These are phyloP conservation scores for Hypsizygus ulmarius DNA, from an alignment of 1,284 basidiomycete species.

Conservation along the genomic window DNA sequence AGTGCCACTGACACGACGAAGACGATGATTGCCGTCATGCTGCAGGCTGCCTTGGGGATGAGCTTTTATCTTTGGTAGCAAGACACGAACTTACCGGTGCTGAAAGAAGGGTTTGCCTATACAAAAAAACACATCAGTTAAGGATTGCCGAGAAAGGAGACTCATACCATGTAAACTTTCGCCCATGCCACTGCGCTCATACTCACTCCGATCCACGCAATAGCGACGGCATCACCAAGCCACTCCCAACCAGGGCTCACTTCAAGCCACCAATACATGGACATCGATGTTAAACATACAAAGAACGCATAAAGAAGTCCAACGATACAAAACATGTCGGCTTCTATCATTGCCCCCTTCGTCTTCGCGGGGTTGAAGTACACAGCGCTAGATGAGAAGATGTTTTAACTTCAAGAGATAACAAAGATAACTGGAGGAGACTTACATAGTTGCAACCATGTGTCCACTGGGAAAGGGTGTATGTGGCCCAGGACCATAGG, in stretches of 20 bases:
- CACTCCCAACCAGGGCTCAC: conserved; percentile 63
- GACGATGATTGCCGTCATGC: conserved; percentile 86
- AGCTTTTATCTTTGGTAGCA: background rate
- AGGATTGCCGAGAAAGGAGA: background rate
- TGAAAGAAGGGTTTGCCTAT: conserved; percentile 80
- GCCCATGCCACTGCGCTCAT: conserved; percentile 84
- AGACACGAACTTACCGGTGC: conserved; percentile 61
- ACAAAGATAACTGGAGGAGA: conserved; percentile 12
- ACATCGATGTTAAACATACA: conserved; percentile 76
- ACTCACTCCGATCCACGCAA: conserved; percentile 80
- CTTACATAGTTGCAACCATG: conserved; percentile 87
- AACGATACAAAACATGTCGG: conserved; percentile 74
- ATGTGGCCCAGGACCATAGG: conserved; percentile 39
- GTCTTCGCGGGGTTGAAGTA: conserved; percentile 88
- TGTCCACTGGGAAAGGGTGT: conserved; percentile 75
- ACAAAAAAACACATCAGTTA: background rate
- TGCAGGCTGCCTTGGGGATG: conserved; percentile 59
- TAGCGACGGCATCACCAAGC: conserved; percentile 64
- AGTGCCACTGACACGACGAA: conserved; percentile 69
- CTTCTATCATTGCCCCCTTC: conserved; percentile 88
- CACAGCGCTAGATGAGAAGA: conserved; percentile 51
- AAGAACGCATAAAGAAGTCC: conserved; percentile 72
- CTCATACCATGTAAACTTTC: conserved; percentile 78
- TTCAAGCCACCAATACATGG: conserved; percentile 78
- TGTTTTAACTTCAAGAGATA: conserved; percentile 6